Evolutionary conservation across 352 stramenopile species (phyloP).

Genomic region (Aphanomyces invadans): DNA sequence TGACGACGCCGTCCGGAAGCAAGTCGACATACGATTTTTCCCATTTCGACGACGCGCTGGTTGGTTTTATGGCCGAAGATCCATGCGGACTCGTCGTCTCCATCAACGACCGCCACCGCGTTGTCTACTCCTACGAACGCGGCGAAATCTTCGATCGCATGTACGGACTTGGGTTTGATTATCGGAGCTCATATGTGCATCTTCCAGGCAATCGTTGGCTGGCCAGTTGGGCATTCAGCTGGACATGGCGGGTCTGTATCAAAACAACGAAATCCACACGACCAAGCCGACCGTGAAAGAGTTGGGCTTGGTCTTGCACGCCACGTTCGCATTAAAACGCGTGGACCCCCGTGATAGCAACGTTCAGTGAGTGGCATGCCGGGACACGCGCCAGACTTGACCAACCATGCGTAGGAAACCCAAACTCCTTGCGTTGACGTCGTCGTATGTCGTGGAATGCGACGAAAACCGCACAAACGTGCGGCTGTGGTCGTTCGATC

Average conservation of each 20-base stretch:
- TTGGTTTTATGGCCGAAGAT: conserved; percentile 18
- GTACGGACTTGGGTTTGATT: not conserved
- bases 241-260: conserved; percentile 2
- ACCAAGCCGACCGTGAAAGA: not conserved
- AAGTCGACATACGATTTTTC: conserved; percentile 6
- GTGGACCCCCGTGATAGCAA: not conserved
- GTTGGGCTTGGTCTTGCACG: not conserved
- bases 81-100: conserved; percentile 10
- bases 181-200: not conserved
- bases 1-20: not conserved
- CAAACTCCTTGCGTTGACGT: conserved; percentile 2
- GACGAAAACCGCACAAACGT: conserved; percentile 3
- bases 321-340: not conserved
- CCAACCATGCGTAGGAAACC: conserved; percentile 13
- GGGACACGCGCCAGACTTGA: too few species aligned
- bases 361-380: not conserved
- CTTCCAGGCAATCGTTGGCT: conserved; percentile 12
- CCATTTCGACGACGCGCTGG: not conserved
- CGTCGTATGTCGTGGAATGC: not conserved
- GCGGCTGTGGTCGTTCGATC: not conserved
- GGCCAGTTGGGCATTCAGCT: conserved; percentile 12
- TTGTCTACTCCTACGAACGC: conserved; percentile 19
- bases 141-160: conserved; percentile 21
- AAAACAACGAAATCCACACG: conserved; percentile 16
- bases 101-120: conserved; percentile 9